A percentile compares a stretch with the other conserved stretches of the same genome.
These are phyloP conservation scores for Phytophthora citrophthora DNA, from an alignment of 352 stramenopile species.

Conservation along the genomic window DNA sequence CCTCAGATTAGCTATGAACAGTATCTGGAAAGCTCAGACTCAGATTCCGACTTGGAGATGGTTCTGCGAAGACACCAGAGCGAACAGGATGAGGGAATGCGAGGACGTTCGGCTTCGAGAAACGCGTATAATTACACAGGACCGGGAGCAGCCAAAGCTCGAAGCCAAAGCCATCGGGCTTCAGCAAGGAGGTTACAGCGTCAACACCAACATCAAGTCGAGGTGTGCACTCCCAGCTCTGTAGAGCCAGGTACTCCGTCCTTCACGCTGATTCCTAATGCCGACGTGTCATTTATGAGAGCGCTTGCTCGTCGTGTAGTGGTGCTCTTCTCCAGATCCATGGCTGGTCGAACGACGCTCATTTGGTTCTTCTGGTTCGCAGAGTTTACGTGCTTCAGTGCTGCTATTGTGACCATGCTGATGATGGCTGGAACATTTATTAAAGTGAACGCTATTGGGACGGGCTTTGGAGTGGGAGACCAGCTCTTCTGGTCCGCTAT, in stretches of 20 bases:
- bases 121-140: conserved; percentile 22
- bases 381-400: conserved; percentile 23
- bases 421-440: conserved; percentile 39
- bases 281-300: conserved; percentile 40
- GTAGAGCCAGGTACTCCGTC: conserved; percentile 29
- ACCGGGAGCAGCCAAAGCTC: conserved; percentile 17
- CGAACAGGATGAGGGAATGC: conserved; percentile 12
- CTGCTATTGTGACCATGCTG: conserved; percentile 30
- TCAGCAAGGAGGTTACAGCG: conserved; percentile 32
- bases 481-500: conserved; percentile 47
- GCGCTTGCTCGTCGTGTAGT: conserved; percentile 49
- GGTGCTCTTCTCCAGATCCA: conserved; percentile 47
- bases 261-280: conserved; percentile 33
- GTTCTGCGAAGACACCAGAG: background rate
- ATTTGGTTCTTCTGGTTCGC: conserved; percentile 60
- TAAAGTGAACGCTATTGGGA: conserved; percentile 18
- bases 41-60: conserved; percentile 31
- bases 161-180: conserved; percentile 25
- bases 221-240: conserved; percentile 26
- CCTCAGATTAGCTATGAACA: conserved; percentile 29
- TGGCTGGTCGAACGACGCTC: conserved; percentile 44
- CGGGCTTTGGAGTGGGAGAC: conserved; percentile 19
- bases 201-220: conserved; percentile 22
- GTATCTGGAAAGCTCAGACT: conserved; percentile 35
- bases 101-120: background rate